Evolutionary conservation across 2,329 filamentous ascomycete genomes (phyloP).

Genomic region (Sclerotinia borealis): DNA sequence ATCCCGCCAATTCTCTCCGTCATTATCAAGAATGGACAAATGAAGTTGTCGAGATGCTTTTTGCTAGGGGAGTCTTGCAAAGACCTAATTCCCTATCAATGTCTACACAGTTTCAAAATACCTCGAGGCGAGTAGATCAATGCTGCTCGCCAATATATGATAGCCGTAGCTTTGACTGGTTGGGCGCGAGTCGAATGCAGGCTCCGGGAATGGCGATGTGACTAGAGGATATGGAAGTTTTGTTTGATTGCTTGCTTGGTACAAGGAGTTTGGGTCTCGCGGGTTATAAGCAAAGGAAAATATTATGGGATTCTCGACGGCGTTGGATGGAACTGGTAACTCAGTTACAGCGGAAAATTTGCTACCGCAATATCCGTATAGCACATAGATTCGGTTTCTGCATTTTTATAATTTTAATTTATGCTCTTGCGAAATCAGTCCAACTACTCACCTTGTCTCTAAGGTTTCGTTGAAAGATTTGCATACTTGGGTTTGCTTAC

Average conservation of each 20-base stretch:
- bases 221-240: background rate
- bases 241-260: background rate
- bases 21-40: conserved; percentile 9
- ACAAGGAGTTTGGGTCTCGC: background rate
- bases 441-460: background rate
- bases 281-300: background rate
- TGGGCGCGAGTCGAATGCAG: background rate
- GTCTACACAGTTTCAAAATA: background rate
- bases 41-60: background rate
- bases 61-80: background rate
- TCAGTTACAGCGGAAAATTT: background rate
- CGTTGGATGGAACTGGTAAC: background rate
- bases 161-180: conserved; percentile 2
- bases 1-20: conserved; percentile 1
- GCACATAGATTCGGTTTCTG: background rate
- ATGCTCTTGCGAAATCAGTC: background rate
- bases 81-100: background rate
- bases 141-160: conserved; percentile 10
- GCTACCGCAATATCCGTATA: background rate
- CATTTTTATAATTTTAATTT: background rate
- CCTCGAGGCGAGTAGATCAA: background rate
- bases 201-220: background rate
- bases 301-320: background rate
- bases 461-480: background rate
- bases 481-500: background rate